phyloP scores from a whole-genome alignment of 75 land plant genomes.

The Adiantum capillusveneris region DNA sequence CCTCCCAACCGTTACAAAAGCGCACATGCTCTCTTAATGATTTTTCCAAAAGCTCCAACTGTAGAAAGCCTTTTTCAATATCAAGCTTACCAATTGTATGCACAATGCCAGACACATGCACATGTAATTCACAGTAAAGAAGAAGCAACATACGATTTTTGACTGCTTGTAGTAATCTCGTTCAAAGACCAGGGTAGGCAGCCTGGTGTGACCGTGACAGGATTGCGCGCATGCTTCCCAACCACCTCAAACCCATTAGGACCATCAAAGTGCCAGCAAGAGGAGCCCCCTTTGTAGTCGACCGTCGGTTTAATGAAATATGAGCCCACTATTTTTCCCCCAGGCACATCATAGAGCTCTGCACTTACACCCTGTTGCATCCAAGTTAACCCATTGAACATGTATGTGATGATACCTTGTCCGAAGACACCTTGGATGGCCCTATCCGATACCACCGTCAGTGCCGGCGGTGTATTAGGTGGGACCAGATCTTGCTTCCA shows the following conservation, averaged over 20 bases:
- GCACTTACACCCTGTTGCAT: background rate
- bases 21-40: too few species aligned
- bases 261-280: conserved; percentile 1
- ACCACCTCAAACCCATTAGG: conserved; percentile 7
- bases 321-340: conserved; percentile 7
- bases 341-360: conserved; percentile 14
- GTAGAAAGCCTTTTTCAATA: too few species aligned
- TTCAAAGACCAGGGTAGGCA: conserved; percentile 12
- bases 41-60: too few species aligned
- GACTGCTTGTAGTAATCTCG: conserved; percentile 6
- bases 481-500: conserved; percentile 12
- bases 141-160: conserved; percentile 4
- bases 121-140: too few species aligned
- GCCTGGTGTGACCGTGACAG: conserved; percentile 6
- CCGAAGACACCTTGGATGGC: conserved; percentile 11
- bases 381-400: conserved; percentile 6
- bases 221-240: conserved; percentile 4
- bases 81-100: too few species aligned
- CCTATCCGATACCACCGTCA: background rate
- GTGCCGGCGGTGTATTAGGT: background rate
- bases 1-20: too few species aligned
- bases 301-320: conserved; percentile 2
- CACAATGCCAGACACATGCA: too few species aligned
- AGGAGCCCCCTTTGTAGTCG: conserved; percentile 8
- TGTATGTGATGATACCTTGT: conserved; percentile 3